Percentiles rank a stretch among this genome's conserved stretches.
Conservation (phyloP, 805 yeast species). For the Ogataea nonfermentans region DNA sequence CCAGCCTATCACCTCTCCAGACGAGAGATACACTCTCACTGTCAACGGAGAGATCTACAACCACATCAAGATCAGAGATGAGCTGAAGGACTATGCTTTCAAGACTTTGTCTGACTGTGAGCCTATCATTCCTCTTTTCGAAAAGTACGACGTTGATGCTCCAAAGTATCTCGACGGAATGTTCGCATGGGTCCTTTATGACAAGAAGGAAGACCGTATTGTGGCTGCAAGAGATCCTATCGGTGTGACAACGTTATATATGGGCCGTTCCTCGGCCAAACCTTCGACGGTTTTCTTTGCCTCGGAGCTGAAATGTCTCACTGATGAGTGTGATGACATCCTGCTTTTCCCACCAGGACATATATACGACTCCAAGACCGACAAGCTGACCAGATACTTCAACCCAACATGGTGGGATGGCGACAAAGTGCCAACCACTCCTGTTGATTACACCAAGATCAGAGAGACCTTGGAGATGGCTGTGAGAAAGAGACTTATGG, state of each 20-base stretch:
- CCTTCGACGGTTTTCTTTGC: slow-evolving; percentile 88
- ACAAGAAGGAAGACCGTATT: slow-evolving; percentile 78
- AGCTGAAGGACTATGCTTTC: slow-evolving; percentile 70
- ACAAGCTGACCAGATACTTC: slow-evolving; percentile 82
- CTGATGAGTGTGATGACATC: slow-evolving; percentile 92
- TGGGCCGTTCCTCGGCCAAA: slow-evolving; percentile 72
- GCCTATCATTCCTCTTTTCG: slow-evolving; percentile 89
- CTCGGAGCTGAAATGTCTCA: slow-evolving; percentile 89
- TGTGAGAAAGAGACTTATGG: slow-evolving; percentile 98
- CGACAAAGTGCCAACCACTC: slow-evolving; percentile 65
- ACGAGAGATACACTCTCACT: slow-evolving; percentile 68
- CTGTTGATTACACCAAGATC: slow-evolving; percentile 67
- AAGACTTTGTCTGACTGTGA: slow-evolving; percentile 94
- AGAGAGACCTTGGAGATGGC: slow-evolving; percentile 87
- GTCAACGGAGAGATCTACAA: slow-evolving; percentile 99
- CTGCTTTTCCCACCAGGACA: slow-evolving; percentile 98
- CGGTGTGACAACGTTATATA: slow-evolving; percentile 93
- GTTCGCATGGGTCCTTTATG: slow-evolving; percentile 95
- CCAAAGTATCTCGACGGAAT: slow-evolving; percentile 95
- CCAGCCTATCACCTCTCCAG: slow-evolving; percentile 87
- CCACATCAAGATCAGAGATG: slow-evolving; percentile 84
- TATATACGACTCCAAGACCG: slow-evolving; percentile 89
- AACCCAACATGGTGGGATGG: slow-evolving; percentile 95
- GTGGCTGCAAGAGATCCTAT: slow-evolving; percentile 98
- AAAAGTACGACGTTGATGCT: slow-evolving; percentile 84